Base-by-base conservation (phyloP, 768 basidiomycete genomes). In the Leccinum uliginosum region DNA sequence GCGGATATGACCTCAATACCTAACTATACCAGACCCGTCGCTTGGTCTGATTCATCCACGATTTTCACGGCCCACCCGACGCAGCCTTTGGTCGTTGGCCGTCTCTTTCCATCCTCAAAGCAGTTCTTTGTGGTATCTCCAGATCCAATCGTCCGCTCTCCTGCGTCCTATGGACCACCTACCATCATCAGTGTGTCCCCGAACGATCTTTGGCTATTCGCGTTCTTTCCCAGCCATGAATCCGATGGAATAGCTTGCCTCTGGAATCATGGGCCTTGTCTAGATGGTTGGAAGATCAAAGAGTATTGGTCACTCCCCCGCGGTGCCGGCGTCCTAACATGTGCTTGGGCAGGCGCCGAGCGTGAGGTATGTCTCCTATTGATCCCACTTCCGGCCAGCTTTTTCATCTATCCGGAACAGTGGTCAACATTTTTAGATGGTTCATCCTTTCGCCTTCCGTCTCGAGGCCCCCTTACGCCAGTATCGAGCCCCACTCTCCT, bases 1-100 rank as follows among this genome's bases (percentile, higher is more conserved):
- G 0, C 23, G 17, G 0, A 12, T 15, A 6, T 5, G 19, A 27
- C 34, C 10, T 11, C 26, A 6, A 40, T 19, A n/a, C 14, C 40
- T 61, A 38, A 65, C 34, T 19, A 32, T 55, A 43, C 1, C 62
- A 91, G 90, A 60, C 87, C 88, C 2, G 65, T 89, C 4, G 80
- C 79, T 59, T 91, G 90, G 90, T 84, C 89, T 0, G 73, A 74
- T 32, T 82, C 83, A 3, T 89, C 85, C 30, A 76, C 83, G 12
- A 82, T 91, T 65, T 86, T 89, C 67, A 81, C 82, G 9, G 78
- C 89, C 0, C 86, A 90, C 65, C 78, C 83, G 30, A 76, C 78
- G 0, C 81, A 83, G 60, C 83, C 90, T 32, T 59, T 78, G 19
- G 71, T 92, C 14, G 70, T 80, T 15, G 87, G 78, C 9, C 81